These are phyloP conservation scores for Pseudoperonospora humuli DNA, from an alignment of 352 stramenopile genomes.

Conservation along the genomic window DNA sequence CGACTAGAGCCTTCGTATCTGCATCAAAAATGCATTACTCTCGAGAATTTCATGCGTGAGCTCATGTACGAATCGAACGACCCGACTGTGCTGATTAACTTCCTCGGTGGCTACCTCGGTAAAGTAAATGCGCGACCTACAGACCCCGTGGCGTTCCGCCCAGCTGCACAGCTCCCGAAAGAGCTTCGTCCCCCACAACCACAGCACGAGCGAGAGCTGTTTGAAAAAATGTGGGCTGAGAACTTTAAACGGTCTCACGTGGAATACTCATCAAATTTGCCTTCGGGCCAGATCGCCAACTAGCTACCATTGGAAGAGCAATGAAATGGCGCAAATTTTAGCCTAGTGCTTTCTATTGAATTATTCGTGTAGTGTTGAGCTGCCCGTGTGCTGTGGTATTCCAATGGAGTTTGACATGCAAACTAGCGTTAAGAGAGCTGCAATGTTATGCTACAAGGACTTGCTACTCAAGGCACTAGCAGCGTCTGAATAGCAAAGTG, in stretches of 20 bases:
- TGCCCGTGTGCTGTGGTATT: slow-evolving; percentile 21
- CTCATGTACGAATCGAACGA: slow-evolving; percentile 86
- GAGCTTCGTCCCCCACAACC: slow-evolving; percentile 89
- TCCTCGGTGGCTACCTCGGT: slow-evolving; percentile 66
- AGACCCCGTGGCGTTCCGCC: slow-evolving; percentile 54
- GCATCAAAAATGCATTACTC: slow-evolving; percentile 83
- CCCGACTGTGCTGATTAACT: slow-evolving; percentile 64
- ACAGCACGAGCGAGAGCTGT: slow-evolving; percentile 89
- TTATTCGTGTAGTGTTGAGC: slow-evolving; percentile 31
- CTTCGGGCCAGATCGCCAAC: slow-evolving; percentile 11
- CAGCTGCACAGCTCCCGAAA: slow-evolving; percentile 73
- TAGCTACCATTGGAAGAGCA: slow-evolving; percentile 8
- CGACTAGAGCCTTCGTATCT: slow-evolving; percentile 79
- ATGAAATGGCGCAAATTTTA: slow-evolving; percentile 3
- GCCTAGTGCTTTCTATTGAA: slow-evolving; percentile 15
- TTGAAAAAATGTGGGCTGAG: slow-evolving; percentile 95
- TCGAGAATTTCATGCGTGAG: slow-evolving; percentile 85
- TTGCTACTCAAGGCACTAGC: no score
- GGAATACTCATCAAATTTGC: slow-evolving; percentile 39
- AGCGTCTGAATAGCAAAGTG: slow-evolving; percentile 30
- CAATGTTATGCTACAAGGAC: slow-evolving; percentile 3
- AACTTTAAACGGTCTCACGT: slow-evolving; percentile 92
- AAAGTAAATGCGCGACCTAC: slow-evolving; percentile 73
- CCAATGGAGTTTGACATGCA: slow-evolving; percentile 16
- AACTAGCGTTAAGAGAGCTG: neutral